Percentiles rank a stretch among this genome's conserved stretches.
phyloP scores from a whole-genome alignment of 2,329 filamentous ascomycete species.

The Neofusicoccum sp. region DNA sequence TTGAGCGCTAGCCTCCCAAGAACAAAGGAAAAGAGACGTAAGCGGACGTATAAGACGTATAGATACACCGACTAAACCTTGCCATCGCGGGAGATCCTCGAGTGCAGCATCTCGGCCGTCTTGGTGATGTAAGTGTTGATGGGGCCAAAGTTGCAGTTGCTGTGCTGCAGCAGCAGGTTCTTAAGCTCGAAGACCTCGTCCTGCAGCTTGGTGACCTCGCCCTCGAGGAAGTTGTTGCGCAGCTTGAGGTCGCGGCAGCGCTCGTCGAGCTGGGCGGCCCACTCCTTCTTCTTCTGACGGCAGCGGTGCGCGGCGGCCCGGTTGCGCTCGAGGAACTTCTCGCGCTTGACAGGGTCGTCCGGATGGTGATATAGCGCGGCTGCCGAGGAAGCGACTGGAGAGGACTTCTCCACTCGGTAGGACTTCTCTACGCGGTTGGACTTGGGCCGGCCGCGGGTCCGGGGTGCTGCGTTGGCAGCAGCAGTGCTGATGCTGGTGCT shows the following conservation, averaged over 20 bases:
- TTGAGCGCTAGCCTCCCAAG: too few species aligned
- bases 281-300: slow-evolving; percentile 63
- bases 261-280: slow-evolving; percentile 49
- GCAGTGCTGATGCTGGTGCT: too few species aligned
- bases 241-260: slow-evolving; percentile 32
- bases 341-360: slow-evolving; percentile 46
- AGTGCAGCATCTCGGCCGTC: not conserved
- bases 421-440: too few species aligned
- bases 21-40: too few species aligned
- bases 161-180: slow-evolving; percentile 32
- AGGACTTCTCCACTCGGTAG: not conserved
- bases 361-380: not conserved
- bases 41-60: too few species aligned
- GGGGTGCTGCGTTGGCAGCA: too few species aligned
- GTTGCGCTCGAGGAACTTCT: slow-evolving; percentile 66
- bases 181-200: not conserved
- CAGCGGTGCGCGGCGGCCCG: slow-evolving; percentile 69
- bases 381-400: not conserved
- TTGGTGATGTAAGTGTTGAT: not conserved
- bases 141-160: not conserved
- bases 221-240: slow-evolving; percentile 33
- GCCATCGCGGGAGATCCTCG: not conserved
- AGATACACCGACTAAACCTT: too few species aligned
- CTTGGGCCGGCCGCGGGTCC: too few species aligned
- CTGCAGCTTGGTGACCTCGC: not conserved